Evolutionary conservation across 1,139 yeast genomes (phyloP).

Genomic region (Yamadazyma friedrichii): DNA sequence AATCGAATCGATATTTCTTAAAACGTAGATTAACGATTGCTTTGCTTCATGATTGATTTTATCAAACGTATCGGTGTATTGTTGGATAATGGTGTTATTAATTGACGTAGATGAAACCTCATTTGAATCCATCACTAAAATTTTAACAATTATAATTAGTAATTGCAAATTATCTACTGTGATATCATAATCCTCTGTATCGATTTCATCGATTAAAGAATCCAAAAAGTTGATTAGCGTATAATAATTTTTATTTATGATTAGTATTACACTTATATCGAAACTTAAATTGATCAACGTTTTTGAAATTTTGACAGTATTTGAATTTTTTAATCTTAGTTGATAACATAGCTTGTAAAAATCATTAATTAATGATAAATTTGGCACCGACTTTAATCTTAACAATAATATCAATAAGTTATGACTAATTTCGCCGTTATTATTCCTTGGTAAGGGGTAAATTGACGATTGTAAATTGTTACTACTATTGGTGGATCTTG

Average conservation of each 20-base stretch:
- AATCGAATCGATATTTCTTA: slow-evolving; percentile 20
- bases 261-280: slow-evolving; percentile 31
- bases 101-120: not conserved
- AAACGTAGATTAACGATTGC: slow-evolving; percentile 18
- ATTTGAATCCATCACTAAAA: slow-evolving; percentile 5
- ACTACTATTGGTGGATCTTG: not conserved
- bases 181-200: slow-evolving; percentile 6
- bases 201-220: slow-evolving; percentile 15
- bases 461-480: slow-evolving; percentile 11
- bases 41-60: not conserved
- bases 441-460: slow-evolving; percentile 40
- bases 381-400: slow-evolving; percentile 39
- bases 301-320: slow-evolving; percentile 7
- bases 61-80: slow-evolving; percentile 2
- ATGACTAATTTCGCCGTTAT: slow-evolving; percentile 21
- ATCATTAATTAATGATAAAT: slow-evolving; percentile 35
- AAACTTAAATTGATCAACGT: slow-evolving; percentile 32
- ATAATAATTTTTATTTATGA: slow-evolving; percentile 30
- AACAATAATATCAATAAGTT: slow-evolving; percentile 27
- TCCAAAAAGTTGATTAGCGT: slow-evolving; percentile 28
- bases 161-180: slow-evolving; percentile 22
- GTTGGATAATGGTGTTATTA: not conserved
- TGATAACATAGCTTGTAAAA: slow-evolving; percentile 42
- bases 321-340: slow-evolving; percentile 23
- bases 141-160: slow-evolving; percentile 19